These are phyloP conservation scores for Gautieria morchelliformis DNA, from an alignment of 768 basidiomycete species.

Conservation along the genomic window DNA sequence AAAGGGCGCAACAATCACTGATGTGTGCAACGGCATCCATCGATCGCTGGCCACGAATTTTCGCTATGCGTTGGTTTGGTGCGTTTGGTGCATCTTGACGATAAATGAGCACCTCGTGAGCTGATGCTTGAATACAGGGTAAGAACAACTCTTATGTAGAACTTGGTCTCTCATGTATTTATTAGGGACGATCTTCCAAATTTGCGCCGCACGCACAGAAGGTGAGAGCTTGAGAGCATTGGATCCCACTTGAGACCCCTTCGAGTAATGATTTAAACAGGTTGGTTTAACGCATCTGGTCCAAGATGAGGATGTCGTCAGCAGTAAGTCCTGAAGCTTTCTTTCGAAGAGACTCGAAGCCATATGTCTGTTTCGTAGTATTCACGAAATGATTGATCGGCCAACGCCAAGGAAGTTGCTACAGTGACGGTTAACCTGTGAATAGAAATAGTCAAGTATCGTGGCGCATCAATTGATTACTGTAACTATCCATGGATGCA, in stretches of 20 bases:
- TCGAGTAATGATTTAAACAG: background rate
- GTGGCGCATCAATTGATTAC: too few relatives aligned
- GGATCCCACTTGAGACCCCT: background rate
- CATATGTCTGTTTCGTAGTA: constrained; percentile 17
- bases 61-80: constrained; percentile 93
- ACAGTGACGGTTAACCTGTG: too few relatives aligned
- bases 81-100: constrained; percentile 11
- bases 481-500: too few relatives aligned
- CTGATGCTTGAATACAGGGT: constrained; percentile 17
- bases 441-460: too few relatives aligned
- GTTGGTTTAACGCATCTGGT: constrained; percentile 79
- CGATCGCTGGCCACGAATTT: constrained; percentile 84
- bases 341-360: constrained; percentile 1
- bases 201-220: constrained; percentile 93
- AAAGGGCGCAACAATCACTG: constrained; percentile 90
- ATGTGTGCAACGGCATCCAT: constrained; percentile 90
- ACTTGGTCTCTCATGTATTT: constrained; percentile 12
- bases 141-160: constrained; percentile 7
- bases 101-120: background rate
- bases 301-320: constrained; percentile 82
- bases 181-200: constrained; percentile 85
- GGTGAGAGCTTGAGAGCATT: constrained; percentile 16
- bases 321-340: constrained; percentile 44
- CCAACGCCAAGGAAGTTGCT: too few relatives aligned
- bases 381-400: constrained; percentile 24